A percentile compares a stretch with the other conserved stretches of the same genome.
These are phyloP conservation scores for Neoscytalidium dimidiatum DNA, from an alignment of 2,329 filamentous ascomycete species.

Conservation along the genomic window DNA sequence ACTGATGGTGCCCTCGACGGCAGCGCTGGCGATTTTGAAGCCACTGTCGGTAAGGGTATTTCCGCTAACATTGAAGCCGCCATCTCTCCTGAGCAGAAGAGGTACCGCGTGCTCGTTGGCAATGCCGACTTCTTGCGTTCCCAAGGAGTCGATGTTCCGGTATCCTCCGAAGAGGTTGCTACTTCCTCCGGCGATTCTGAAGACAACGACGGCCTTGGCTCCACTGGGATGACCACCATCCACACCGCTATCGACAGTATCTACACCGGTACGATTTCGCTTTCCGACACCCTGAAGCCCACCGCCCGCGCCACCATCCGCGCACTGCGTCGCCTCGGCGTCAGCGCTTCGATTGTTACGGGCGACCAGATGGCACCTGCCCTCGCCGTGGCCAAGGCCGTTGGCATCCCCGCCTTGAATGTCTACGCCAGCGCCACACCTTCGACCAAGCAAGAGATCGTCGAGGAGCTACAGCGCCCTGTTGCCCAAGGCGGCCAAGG, in stretches of 20 bases:
- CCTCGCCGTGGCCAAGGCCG: constrained; percentile 75
- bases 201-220: constrained; percentile 35
- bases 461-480: constrained; percentile 69
- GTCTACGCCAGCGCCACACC: constrained; percentile 89
- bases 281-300: constrained; percentile 89
- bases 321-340: constrained; percentile 80
- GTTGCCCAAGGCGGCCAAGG: constrained; percentile 45
- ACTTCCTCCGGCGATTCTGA: constrained; percentile 20
- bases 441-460: constrained; percentile 85
- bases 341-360: constrained; percentile 88
- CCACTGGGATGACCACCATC: constrained; percentile 80
- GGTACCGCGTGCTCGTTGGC: constrained; percentile 80
- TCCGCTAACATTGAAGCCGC: constrained; percentile 79
- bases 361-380: constrained; percentile 88
- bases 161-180: constrained; percentile 31
- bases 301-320: constrained; percentile 78
- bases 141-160: constrained; percentile 66
- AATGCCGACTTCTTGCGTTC: constrained; percentile 77
- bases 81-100: constrained; percentile 64
- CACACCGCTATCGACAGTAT: constrained; percentile 82
- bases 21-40: constrained; percentile 80
- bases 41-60: constrained; percentile 81
- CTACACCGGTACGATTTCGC: constrained; percentile 79
- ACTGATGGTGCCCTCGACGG: constrained; percentile 77
- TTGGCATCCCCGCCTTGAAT: constrained; percentile 75